Base-by-base conservation (phyloP, 2,329 filamentous ascomycete genomes). In the Xylaria sp. region DNA sequence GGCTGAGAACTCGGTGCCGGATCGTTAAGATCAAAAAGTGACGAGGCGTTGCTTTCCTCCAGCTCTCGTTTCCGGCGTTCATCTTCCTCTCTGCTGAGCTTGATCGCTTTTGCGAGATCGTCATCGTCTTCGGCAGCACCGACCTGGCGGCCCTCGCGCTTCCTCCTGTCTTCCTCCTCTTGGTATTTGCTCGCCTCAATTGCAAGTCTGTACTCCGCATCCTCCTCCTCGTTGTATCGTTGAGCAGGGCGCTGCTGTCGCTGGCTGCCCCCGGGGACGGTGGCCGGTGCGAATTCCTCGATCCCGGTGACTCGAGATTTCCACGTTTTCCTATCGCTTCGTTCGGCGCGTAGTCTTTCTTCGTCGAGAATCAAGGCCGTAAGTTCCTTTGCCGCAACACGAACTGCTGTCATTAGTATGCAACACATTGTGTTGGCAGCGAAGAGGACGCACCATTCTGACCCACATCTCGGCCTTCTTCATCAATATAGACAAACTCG, bases 401-500 rank as follows among this genome's bases (percentile, higher is more conserved):
- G 93, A 64, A 99, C 96, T 99, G 74, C 65, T 60, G 42, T 42
- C 25, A n/a, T 69, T 71, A 78, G 81, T 69, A 78, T 74, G 39
- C 17, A 58, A 44, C 42, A 50, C 25, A 36, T 50, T 31, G 51
- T 66, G 27, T 10, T 5, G 5, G 27, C 5, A 31, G n/a, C 39
- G 20, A 49, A 31, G 57, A 36, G 53, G 9, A 81, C 89, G 73
- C 84, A 97, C 96, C 95, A 81, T 97, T 98, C 77, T 97, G 93
- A 62, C 96, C 96, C 56, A 99, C 96, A 78, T 99, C 96, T 71
- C 92, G 89, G 54, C 94, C 93, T 70, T 99, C 96, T 76, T 99
- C 96, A 72, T 99, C 96, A 59, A 97, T 88, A 79, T 98, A 97
- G 77, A 96, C 92, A 75, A 99, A 99, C 80, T 99, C 96, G 77